Evolutionary conservation across 345 rosid genomes (phyloP).

Genomic region (Theobroma cacao): DNA sequence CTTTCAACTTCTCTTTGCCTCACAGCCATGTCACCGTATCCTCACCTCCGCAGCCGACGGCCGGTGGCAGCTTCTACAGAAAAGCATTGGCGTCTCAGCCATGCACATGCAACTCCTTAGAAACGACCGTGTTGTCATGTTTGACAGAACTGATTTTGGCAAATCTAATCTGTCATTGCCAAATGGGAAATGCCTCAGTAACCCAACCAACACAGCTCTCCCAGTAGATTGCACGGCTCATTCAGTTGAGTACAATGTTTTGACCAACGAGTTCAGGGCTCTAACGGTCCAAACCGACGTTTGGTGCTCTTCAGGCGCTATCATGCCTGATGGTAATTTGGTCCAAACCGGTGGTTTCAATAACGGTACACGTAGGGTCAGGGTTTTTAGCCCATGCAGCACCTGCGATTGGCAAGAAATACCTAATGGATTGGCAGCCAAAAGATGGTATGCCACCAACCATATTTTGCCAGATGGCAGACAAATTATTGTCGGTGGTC

Average conservation of each 20-base stretch:
- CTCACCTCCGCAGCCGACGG: constrained; percentile 26
- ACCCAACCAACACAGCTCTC: constrained; percentile 37
- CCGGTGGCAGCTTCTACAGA: constrained; percentile 55
- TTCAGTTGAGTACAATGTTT: constrained; percentile 67
- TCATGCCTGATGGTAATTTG: constrained; percentile 51
- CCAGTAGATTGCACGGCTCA: constrained; percentile 78
- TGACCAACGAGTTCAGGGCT: constrained; percentile 46
- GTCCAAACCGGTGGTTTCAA: constrained; percentile 68
- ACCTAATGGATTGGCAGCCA: constrained; percentile 37
- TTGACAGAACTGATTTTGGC: constrained; percentile 79
- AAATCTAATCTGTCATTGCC: constrained; percentile 59
- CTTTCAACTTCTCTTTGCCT: background rate
- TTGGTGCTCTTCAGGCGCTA: constrained; percentile 88
- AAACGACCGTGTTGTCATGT: constrained; percentile 77
- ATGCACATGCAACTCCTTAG: constrained; percentile 90
- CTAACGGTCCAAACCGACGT: constrained; percentile 63
- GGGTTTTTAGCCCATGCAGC: constrained; percentile 51
- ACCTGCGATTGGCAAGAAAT: constrained; percentile 68
- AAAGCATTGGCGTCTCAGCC: constrained; percentile 63
- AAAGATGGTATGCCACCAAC: constrained; percentile 75
- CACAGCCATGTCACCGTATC: background rate
- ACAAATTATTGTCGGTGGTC: constrained; percentile 71
- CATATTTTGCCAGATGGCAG: constrained; percentile 68
- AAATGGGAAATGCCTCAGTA: constrained; percentile 51
- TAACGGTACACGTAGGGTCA: constrained; percentile 44